Percentiles rank a stretch among this genome's conserved stretches.
phyloP scores from a whole-genome alignment of 2,329 filamentous ascomycete genomes.

The Colletotrichum sp. region DNA sequence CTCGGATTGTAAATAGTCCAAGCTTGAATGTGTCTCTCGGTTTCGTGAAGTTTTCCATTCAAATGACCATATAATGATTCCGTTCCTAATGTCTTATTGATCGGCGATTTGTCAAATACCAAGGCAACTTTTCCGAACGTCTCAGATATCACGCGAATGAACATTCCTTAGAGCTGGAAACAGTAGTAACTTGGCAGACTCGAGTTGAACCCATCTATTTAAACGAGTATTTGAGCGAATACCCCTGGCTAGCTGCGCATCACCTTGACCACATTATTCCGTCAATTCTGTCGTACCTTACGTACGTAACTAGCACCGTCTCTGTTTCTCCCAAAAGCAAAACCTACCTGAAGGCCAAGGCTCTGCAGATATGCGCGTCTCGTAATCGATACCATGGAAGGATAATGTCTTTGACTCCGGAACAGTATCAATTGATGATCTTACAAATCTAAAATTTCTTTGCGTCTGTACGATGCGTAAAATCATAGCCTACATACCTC shows the following conservation, averaged over 20 bases:
- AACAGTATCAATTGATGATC: not conserved
- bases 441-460: not conserved
- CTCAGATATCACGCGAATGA: not conserved
- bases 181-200: not conserved
- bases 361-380: too few species aligned
- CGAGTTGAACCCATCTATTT: not conserved
- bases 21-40: not conserved
- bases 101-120: not conserved
- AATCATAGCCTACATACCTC: not conserved
- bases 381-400: too few species aligned
- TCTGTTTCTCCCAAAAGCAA: not conserved
- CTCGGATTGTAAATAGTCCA: accelerated
- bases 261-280: not conserved
- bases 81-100: not conserved
- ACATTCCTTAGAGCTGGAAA: not conserved
- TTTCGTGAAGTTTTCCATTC: not conserved
- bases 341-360: not conserved
- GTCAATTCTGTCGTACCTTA: not conserved
- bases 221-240: not conserved
- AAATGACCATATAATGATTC: accelerated
- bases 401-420: accelerated
- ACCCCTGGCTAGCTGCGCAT: not conserved
- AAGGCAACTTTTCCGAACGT: not conserved
- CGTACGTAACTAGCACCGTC: not conserved
- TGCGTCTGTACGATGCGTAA: not conserved